Conservation (phyloP, 2,329 filamentous ascomycete genomes). For the Hymenoscyphus occultus region DNA sequence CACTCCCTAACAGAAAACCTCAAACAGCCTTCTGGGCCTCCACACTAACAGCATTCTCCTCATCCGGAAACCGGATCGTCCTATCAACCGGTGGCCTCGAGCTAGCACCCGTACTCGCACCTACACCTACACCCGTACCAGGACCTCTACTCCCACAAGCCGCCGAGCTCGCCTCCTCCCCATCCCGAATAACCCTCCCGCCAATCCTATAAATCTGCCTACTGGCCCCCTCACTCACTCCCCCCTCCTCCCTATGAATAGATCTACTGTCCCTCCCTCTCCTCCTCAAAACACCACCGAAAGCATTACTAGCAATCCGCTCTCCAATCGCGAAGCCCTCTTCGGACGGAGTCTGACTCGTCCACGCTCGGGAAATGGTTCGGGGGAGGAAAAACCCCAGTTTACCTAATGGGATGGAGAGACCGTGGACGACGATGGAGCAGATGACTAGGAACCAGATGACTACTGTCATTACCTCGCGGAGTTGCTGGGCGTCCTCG, state of each 20-base stretch:
- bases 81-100: conserved; percentile 28
- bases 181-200: conserved; percentile 33
- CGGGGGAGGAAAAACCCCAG: conserved; percentile 58
- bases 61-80: conserved; percentile 47
- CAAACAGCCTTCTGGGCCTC: neutral
- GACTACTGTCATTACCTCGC: conserved; percentile 66
- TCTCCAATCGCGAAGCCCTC: conserved; percentile 20
- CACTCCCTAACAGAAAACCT: neutral
- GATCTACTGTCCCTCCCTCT: conserved; percentile 16
- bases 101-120: neutral
- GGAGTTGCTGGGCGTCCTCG: conserved; percentile 62
- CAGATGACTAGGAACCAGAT: conserved; percentile 86
- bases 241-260: conserved; percentile 13
- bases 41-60: conserved; percentile 22
- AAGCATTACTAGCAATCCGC: conserved; percentile 12
- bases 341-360: conserved; percentile 22
- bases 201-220: conserved; percentile 42
- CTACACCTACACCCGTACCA: neutral
- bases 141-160: neutral
- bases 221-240: conserved; percentile 18
- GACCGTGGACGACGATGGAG: conserved; percentile 79
- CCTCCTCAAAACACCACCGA: conserved; percentile 25
- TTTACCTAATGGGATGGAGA: conserved; percentile 76
- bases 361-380: conserved; percentile 50
- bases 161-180: neutral